phyloP scores from a whole-genome alignment of 495 filamentous ascomycete species.

The Talaromyces ruber region DNA sequence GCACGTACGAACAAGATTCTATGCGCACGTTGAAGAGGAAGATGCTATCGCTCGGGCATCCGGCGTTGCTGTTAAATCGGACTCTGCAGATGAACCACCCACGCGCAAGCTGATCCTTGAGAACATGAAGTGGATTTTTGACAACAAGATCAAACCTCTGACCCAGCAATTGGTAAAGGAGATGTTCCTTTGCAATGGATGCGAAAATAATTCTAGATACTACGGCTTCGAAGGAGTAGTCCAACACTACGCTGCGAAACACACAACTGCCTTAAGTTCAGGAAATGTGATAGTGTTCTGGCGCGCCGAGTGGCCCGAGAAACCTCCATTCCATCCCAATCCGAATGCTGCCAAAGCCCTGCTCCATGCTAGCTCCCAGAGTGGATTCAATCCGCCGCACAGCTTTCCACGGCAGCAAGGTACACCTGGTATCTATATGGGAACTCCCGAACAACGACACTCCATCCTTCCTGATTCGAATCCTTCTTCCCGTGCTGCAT shows the following conservation, averaged over 20 bases:
- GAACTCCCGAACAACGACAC: conserved; percentile 6
- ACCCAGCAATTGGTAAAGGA: conserved; percentile 56
- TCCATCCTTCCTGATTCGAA: conserved; percentile 1
- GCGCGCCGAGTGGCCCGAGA: conserved; percentile 70
- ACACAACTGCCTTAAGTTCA: conserved; percentile 56
- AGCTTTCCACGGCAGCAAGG: conserved; percentile 2
- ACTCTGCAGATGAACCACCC: conserved; percentile 44
- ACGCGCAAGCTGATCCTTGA: conserved; percentile 59
- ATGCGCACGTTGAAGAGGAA: conserved; percentile 45
- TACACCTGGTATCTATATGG: conserved; percentile 2
- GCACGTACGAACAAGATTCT: conserved; percentile 53
- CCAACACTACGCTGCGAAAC: conserved; percentile 75
- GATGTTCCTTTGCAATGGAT: conserved; percentile 65
- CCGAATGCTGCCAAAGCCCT: conserved; percentile 29
- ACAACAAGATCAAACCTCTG: conserved; percentile 60
- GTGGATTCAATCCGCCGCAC: conserved; percentile 1
- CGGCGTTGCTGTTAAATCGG: conserved; percentile 26
- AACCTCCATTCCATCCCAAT: conserved; percentile 59
- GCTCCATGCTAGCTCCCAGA: conserved; percentile 4
- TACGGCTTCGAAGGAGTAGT: conserved; percentile 71
- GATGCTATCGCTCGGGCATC: conserved; percentile 32
- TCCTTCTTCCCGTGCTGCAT: conserved; percentile 8
- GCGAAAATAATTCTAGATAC: conserved; percentile 49
- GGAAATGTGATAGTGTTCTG: conserved; percentile 66
- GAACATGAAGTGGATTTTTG: conserved; percentile 80